phyloP scores from a whole-genome alignment of 2,329 filamentous ascomycete genomes.

The Colletotrichum scovillei region DNA sequence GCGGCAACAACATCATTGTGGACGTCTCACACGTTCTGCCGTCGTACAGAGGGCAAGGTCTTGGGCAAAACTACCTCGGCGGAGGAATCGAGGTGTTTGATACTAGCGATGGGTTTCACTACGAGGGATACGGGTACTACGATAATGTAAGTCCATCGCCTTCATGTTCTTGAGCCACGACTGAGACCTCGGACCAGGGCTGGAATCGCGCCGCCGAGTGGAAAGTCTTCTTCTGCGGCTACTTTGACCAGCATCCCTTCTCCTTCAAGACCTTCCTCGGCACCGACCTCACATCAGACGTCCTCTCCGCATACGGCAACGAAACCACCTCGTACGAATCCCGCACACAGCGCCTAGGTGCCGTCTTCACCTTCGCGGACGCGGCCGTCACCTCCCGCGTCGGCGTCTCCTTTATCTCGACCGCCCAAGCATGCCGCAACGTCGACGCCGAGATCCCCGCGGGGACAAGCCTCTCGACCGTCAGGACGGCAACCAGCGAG shows the following conservation, averaged over 20 bases:
- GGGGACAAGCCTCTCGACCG: constrained; percentile 52
- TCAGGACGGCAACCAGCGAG: constrained; percentile 59
- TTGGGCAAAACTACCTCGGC: constrained; percentile 72
- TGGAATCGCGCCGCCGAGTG: constrained; percentile 74
- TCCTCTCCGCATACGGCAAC: constrained; percentile 46
- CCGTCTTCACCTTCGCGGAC: constrained; percentile 65
- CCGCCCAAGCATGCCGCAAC: constrained; percentile 68
- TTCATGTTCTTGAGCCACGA: background rate
- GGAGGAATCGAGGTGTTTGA: constrained; percentile 65
- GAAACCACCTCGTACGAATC: constrained; percentile 46
- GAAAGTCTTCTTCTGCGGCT: constrained; percentile 73
- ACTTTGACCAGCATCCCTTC: constrained; percentile 60
- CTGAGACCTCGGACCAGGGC: constrained; percentile 48
- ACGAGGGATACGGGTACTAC: constrained; percentile 71
- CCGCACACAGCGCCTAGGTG: constrained; percentile 54
- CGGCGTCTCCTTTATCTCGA: constrained; percentile 76
- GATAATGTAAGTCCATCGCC: constrained; percentile 61
- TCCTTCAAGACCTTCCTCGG: constrained; percentile 58
- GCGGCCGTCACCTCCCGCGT: constrained; percentile 66
- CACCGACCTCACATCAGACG: constrained; percentile 43
- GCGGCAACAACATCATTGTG: constrained; percentile 61
- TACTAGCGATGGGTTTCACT: constrained; percentile 56
- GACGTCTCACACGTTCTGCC: constrained; percentile 76
- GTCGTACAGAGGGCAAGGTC: constrained; percentile 68
- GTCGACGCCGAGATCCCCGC: constrained; percentile 67